Conservation (phyloP, 2,329 filamentous ascomycete genomes). For the Gaeumannomyces sp. region DNA sequence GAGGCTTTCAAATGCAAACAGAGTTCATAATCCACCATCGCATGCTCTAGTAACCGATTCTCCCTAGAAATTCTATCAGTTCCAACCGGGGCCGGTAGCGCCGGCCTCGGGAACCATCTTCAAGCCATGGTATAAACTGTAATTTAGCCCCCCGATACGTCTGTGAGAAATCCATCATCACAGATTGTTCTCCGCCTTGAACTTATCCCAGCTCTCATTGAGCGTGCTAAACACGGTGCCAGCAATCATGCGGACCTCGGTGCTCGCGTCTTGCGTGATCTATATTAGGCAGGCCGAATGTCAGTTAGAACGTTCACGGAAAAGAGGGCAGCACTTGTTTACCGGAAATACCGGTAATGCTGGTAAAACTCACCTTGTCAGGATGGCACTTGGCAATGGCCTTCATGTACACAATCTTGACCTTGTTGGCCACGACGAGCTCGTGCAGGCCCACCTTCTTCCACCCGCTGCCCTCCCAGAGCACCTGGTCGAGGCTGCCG, state of each 20-base stretch:
- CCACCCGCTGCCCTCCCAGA: constrained; percentile 92
- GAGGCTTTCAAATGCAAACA: background rate
- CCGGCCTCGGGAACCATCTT: background rate
- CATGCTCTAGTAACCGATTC: background rate
- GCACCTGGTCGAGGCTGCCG: constrained; percentile 76
- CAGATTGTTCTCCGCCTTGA: constrained; percentile 62
- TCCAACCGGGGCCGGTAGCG: too few relatives aligned
- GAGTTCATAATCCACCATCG: background rate
- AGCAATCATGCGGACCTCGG: constrained; percentile 60
- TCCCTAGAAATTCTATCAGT: background rate
- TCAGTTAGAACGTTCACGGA: background rate
- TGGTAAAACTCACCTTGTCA: constrained; percentile 79
- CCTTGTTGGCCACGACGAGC: constrained; percentile 84
- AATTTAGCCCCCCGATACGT: background rate
- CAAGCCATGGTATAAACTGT: background rate
- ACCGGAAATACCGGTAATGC: too few relatives aligned
- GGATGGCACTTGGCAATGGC: constrained; percentile 98
- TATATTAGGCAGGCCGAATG: constrained; percentile 23
- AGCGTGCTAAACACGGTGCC: constrained; percentile 60
- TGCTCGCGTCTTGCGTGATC: constrained; percentile 59
- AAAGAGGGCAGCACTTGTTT: background rate
- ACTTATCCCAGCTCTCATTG: constrained; percentile 69
- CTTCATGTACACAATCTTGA: constrained; percentile 99
- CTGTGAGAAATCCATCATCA: constrained; percentile 23
- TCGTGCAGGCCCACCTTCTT: constrained; percentile 95